Evolutionary conservation across 1,284 basidiomycete species (phyloP).

Genomic region (Microbotryum scabiosae): DNA sequence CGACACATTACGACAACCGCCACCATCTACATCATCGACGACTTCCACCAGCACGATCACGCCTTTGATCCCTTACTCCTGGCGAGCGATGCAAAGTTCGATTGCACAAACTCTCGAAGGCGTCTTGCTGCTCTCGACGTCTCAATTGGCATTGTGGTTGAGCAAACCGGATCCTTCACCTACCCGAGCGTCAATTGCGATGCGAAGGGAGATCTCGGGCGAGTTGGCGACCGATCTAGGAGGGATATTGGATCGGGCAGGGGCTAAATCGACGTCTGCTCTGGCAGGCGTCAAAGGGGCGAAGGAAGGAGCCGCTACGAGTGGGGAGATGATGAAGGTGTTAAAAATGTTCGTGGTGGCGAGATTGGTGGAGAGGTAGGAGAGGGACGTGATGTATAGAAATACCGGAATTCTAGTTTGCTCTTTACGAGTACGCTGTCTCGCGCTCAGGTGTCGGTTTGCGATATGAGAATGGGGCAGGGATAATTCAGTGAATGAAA

Average conservation of each 20-base stretch:
- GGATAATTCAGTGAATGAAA: too few relatives aligned
- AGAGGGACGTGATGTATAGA: background rate
- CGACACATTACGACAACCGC: conserved; percentile 53
- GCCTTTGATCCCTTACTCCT: conserved; percentile 24
- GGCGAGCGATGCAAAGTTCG: conserved; percentile 3
- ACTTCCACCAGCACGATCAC: conserved; percentile 41
- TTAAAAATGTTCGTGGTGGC: conserved; percentile 54
- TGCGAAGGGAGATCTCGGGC: conserved; percentile 57
- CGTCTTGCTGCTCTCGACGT: conserved; percentile 61
- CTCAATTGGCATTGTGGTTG: conserved; percentile 63
- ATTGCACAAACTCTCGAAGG: conserved; percentile 53
- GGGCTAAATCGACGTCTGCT: conserved; percentile 36
- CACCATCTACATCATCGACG: conserved; percentile 52
- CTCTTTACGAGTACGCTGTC: too few relatives aligned
- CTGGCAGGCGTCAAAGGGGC: background rate
- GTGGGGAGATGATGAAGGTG: conserved; percentile 36
- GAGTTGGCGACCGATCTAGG: conserved; percentile 43
- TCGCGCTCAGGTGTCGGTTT: too few relatives aligned
- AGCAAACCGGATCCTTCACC: background rate
- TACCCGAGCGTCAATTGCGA: conserved; percentile 5
- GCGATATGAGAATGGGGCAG: too few relatives aligned
- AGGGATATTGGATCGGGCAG: conserved; percentile 56
- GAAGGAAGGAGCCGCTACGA: background rate
- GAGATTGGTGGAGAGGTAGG: conserved; percentile 8
- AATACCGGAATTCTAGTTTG: too few relatives aligned